phyloP scores from a whole-genome alignment of 2,329 filamentous ascomycete species.

The Pezicula carpinea region DNA sequence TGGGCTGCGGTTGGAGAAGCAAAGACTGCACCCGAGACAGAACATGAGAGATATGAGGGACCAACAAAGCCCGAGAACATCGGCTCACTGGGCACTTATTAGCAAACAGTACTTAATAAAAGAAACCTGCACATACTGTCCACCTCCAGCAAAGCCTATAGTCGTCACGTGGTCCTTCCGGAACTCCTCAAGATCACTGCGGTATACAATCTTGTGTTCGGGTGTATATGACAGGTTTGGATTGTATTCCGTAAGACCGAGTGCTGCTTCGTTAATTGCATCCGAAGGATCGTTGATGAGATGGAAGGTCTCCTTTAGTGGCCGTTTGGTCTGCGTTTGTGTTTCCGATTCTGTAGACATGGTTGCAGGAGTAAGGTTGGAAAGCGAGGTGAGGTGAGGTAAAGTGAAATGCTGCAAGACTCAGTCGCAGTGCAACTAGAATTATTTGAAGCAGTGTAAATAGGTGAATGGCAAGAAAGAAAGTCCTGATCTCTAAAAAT shows the following conservation, averaged over 20 bases:
- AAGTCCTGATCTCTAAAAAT: too few relatives aligned
- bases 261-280: constrained; percentile 22
- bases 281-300: constrained; percentile 21
- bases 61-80: constrained; percentile 39
- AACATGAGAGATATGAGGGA: constrained; percentile 32
- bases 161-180: constrained; percentile 23
- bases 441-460: neutral
- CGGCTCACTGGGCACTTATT: constrained; percentile 21
- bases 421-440: neutral
- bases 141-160: constrained; percentile 24
- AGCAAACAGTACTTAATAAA: neutral
- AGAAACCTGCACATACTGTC: constrained; percentile 17
- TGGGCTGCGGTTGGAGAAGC: constrained; percentile 36
- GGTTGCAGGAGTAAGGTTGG: neutral
- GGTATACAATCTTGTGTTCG: constrained; percentile 21
- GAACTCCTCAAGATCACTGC: constrained; percentile 20
- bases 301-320: constrained; percentile 20
- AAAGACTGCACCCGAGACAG: constrained; percentile 36
- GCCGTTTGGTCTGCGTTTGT: constrained; percentile 14
- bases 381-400: neutral
- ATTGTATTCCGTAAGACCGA: constrained; percentile 19
- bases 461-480: neutral
- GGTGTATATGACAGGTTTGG: constrained; percentile 16
- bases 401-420: neutral
- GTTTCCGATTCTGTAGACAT: constrained; percentile 4